phyloP scores from a whole-genome alignment of 345 rosid genomes.

The Eucalyptus camaldulensis region DNA sequence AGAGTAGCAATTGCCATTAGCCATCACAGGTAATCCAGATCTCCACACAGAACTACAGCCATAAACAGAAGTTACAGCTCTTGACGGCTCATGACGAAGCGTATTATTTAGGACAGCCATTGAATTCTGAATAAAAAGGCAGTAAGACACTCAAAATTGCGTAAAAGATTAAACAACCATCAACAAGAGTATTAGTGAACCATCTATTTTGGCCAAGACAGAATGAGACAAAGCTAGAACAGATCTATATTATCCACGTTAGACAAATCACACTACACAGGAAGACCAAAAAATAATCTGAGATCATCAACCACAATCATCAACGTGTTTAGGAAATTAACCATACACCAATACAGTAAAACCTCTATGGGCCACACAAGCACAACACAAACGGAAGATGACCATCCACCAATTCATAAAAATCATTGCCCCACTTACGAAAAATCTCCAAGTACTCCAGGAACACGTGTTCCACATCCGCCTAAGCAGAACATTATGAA shows the following conservation, averaged over 20 bases:
- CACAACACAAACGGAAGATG: background rate
- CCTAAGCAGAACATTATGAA: background rate
- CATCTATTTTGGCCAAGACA: background rate
- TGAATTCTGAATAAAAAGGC: slow-evolving; percentile 3
- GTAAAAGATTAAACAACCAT: background rate
- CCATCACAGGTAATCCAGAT: slow-evolving; percentile 1
- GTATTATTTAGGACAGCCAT: slow-evolving; percentile 22
- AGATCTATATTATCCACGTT: background rate
- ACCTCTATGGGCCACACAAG: background rate
- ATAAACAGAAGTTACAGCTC: slow-evolving; percentile 7
- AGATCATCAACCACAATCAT: background rate
- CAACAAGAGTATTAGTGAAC: background rate
- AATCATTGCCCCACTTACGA: background rate
- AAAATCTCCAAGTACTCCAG: background rate
- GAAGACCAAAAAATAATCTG: background rate
- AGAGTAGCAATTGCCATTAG: slow-evolving; percentile 8
- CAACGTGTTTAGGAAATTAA: background rate
- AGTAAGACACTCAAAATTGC: background rate
- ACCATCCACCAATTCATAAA: background rate
- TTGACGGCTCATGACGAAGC: slow-evolving; percentile 16
- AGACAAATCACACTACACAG: background rate
- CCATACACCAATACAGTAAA: background rate
- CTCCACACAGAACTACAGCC: slow-evolving; percentile 9
- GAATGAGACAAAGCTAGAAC: background rate
- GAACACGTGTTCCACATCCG: background rate